Evolutionary conservation across 2,329 filamentous ascomycete species (phyloP).

Genomic region (Delphinella strobiligena): DNA sequence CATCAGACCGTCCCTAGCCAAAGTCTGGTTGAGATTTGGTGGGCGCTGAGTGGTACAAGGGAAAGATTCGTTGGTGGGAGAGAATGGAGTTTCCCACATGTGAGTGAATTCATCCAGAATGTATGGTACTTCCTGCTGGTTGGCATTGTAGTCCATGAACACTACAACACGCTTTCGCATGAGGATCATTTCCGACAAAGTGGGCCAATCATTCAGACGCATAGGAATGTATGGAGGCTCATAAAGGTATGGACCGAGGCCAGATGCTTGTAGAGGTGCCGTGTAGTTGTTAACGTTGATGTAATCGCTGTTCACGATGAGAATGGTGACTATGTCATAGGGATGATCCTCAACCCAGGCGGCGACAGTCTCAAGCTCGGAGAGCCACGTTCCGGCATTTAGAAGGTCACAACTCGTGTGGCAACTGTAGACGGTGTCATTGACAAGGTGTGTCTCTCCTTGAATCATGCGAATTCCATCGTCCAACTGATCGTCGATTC

Average conservation of each 20-base stretch:
- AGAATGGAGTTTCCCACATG: conserved; percentile 85
- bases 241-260: conserved; percentile 63
- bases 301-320: conserved; percentile 75
- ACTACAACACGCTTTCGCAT: conserved; percentile 55
- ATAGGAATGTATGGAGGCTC: conserved; percentile 59
- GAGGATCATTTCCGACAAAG: conserved; percentile 64
- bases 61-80: conserved; percentile 55
- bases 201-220: conserved; percentile 68
- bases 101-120: conserved; percentile 79
- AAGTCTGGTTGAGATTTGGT: conserved; percentile 47
- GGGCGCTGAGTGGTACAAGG: conserved; percentile 72
- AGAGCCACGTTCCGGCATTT: conserved; percentile 64
- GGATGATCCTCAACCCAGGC: conserved; percentile 66
- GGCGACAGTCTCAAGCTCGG: conserved; percentile 57
- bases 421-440: conserved; percentile 61
- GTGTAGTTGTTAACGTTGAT: conserved; percentile 53
- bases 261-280: conserved; percentile 56
- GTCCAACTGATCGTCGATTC: conserved; percentile 59
- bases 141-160: conserved; percentile 75
- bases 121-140: conserved; percentile 69
- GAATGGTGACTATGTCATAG: conserved; percentile 76
- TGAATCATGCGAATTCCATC: conserved; percentile 60
- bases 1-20: conserved; percentile 45
- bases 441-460: conserved; percentile 45
- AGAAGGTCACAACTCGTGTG: conserved; percentile 75